Conservation (phyloP, 371 early-diverging fungal genomes). For the Actinomortierella wolfii region DNA sequence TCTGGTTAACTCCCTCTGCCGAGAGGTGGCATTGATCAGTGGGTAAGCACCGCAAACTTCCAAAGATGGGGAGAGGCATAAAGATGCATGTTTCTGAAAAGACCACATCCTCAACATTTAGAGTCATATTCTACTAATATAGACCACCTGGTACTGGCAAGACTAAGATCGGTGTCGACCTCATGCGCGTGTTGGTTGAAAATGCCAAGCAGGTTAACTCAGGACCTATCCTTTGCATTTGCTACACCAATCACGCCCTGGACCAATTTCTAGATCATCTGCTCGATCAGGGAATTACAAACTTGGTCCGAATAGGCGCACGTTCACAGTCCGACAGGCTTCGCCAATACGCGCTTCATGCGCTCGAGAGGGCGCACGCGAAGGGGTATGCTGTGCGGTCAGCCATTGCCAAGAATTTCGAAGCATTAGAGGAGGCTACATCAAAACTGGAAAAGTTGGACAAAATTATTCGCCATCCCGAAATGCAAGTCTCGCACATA, state of each 20-base stretch:
- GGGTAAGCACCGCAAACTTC: slow-evolving; percentile 12
- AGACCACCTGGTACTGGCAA: slow-evolving; percentile 56
- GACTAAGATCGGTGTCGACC: slow-evolving; percentile 46
- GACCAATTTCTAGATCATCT: slow-evolving; percentile 48
- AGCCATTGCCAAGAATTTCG: not conserved
- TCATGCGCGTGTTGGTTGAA: slow-evolving; percentile 31
- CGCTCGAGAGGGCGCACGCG: not conserved
- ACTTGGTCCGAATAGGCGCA: slow-evolving; percentile 46
- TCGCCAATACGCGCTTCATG: slow-evolving; percentile 6
- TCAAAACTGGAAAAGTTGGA: too few species aligned
- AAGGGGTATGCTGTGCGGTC: not conserved
- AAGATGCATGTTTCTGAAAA: too few species aligned
- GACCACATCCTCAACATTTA: not conserved
- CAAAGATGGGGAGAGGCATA: too few species aligned
- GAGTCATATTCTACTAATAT: not conserved
- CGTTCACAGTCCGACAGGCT: slow-evolving; percentile 25
- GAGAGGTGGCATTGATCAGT: slow-evolving; percentile 36
- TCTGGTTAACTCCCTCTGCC: slow-evolving; percentile 18
- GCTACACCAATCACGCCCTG: slow-evolving; percentile 54
- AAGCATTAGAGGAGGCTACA: not conserved
- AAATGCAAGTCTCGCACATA: too few species aligned
- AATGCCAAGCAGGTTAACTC: slow-evolving; percentile 8
- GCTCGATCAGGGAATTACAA: slow-evolving; percentile 12
- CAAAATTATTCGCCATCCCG: too few species aligned
- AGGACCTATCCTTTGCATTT: slow-evolving; percentile 47